Base-by-base conservation (phyloP, 2,329 filamentous ascomycete species). In the Aspergillus arachidicola region DNA sequence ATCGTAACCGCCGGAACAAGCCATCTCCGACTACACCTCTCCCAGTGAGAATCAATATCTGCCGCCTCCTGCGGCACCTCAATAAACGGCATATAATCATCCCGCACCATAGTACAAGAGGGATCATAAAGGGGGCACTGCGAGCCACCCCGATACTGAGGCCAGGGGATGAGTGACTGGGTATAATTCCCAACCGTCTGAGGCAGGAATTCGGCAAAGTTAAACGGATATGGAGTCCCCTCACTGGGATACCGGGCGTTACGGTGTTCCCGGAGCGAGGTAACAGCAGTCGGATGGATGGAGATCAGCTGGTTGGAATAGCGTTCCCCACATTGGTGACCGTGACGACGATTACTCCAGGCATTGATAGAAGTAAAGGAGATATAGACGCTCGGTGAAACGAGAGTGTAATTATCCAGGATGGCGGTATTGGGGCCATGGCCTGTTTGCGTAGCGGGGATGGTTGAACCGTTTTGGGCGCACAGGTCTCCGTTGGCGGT, bases 341-440 rank as follows among this genome's bases (percentile, higher is more conserved):
- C 68, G 0, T 59, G 51, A 14, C 68, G 67, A 2, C 61, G 62
- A 46, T 70, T 71, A 38, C 68, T 69, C 56, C 65, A 64, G 21
- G 68, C 69, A 45, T 68, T 66, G 51, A 71, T 70, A 2, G 63
- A 59, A 7, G 68, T 70, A 48, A 71, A 70, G 3, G 69, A 71
- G 34, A 71, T 56, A 56, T 71, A 71, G 11, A 69, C 48, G 11
- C 58, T 68, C 0, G 69, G 69, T 2, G 69, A 71, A 5, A 66
- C 36, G 62, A 71, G 65, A 10, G 68, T 70, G 14, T 58, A 51
- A 1, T 64, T 66, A 53, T 68, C 54, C 11, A 70, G 58, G 26
- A 70, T 30, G 54, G 68, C 69, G 6, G 69, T 71, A 32, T 64
- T 70, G 32, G 66, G 66, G 4, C 66, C 68, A 1, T 45, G 16